Evolutionary conservation across 345 rosid species (phyloP).

Genomic region (Arabidopsis thaliana): TAIR10.1 NC_003070.9:26595001-26595500

Average conservation of each 20-base stretch:
- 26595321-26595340: slow-evolving; percentile 7
- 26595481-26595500: slow-evolving; percentile 20
- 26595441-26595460: slow-evolving; percentile 16
- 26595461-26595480: slow-evolving; percentile 21
- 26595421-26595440: slow-evolving; percentile 3
- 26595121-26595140: slow-evolving; percentile 35
- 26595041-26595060: slow-evolving; percentile 48
- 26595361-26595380: not conserved
- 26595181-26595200: slow-evolving; percentile 13
- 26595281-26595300: slow-evolving; percentile 44
- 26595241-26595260: slow-evolving; percentile 37
- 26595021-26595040: slow-evolving; percentile 46
- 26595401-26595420: not conserved
- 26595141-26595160: slow-evolving; percentile 28
- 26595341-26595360: slow-evolving; percentile 10
- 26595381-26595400: not conserved
- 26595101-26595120: slow-evolving; percentile 40
- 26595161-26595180: not conserved
- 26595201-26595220: slow-evolving; percentile 15
- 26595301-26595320: slow-evolving; percentile 40
- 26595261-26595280: slow-evolving; percentile 19
- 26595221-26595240: slow-evolving; percentile 13
- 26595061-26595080: slow-evolving; percentile 44
- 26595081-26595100: slow-evolving; percentile 37
- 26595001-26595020: slow-evolving; percentile 30